A percentile compares a stretch with the other conserved stretches of the same genome.
Conservation (phyloP, 139 green algal species). For the Closterium sp. region DNA sequence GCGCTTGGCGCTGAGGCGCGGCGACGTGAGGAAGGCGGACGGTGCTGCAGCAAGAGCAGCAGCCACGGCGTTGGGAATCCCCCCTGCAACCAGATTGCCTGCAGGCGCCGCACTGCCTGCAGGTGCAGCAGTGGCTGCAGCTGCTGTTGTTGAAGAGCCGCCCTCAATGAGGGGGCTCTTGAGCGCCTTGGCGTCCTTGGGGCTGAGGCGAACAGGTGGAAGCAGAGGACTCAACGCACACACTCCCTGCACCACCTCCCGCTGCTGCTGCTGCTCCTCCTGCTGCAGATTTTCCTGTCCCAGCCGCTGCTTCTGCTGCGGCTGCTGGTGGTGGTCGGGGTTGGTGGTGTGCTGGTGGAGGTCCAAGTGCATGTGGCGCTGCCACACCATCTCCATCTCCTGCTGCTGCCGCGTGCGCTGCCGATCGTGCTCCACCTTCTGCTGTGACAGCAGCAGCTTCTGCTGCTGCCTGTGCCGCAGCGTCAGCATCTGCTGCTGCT, state of each 20-base stretch:
- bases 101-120: not conserved
- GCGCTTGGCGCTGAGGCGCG: not conserved
- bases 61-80: not conserved
- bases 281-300: not conserved
- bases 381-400: not conserved
- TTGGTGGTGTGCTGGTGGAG: not conserved
- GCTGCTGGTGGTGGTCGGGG: not conserved
- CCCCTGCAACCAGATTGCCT: not conserved
- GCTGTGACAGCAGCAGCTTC: not conserved
- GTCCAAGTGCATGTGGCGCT: not conserved
- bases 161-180: not conserved
- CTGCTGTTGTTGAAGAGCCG: too few relatives aligned
- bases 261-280: not conserved
- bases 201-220: not conserved
- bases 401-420: not conserved
- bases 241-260: not conserved
- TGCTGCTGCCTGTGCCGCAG: conserved; percentile 5
- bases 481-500: conserved; percentile 7
- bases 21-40: not conserved
- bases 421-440: not conserved
- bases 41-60: not conserved
- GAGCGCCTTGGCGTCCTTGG: not conserved
- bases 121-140: not conserved
- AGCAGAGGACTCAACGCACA: not conserved
- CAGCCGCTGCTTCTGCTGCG: not conserved